Evolutionary conservation across 2,329 filamentous ascomycete genomes (phyloP).

Genomic region (Coniella vitis): DNA sequence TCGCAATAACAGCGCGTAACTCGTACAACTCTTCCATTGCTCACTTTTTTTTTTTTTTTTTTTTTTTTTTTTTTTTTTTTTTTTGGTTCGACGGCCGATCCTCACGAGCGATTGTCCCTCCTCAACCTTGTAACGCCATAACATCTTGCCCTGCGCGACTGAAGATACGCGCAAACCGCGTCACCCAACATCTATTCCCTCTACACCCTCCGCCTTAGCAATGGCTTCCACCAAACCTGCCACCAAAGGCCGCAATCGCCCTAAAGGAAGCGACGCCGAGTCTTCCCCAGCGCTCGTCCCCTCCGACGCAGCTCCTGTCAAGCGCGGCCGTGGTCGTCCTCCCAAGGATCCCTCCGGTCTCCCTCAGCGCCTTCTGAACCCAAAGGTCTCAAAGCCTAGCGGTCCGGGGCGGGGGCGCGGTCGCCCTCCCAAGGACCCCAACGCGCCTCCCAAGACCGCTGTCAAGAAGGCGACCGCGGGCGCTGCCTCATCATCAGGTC

Average conservation of each 20-base stretch:
- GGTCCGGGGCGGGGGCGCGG: conserved; percentile 10
- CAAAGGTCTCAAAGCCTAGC: conserved; percentile 8
- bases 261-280: conserved; percentile 7
- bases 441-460: conserved; percentile 4
- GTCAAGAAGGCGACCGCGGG: not conserved
- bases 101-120: too few relatives aligned
- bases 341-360: conserved; percentile 6
- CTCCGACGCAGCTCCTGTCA: conserved; percentile 5
- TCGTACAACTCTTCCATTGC: too few relatives aligned
- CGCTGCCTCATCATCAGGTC: not conserved
- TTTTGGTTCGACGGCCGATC: too few relatives aligned
- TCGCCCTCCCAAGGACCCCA: conserved; percentile 12
- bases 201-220: not conserved
- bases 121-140: too few relatives aligned
- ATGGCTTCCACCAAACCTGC: conserved; percentile 14
- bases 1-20: too few relatives aligned
- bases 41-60: too few relatives aligned
- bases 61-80: too few relatives aligned
- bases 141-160: not conserved
- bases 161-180: not conserved
- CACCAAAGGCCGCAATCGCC: conserved; percentile 12
- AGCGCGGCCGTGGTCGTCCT: conserved; percentile 7
- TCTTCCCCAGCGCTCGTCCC: not conserved
- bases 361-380: not conserved
- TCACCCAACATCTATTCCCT: not conserved